Evolutionary conservation across 371 early-diverging fungal genomes (phyloP).

Genomic region (Apophysomyces variabilis): DNA sequence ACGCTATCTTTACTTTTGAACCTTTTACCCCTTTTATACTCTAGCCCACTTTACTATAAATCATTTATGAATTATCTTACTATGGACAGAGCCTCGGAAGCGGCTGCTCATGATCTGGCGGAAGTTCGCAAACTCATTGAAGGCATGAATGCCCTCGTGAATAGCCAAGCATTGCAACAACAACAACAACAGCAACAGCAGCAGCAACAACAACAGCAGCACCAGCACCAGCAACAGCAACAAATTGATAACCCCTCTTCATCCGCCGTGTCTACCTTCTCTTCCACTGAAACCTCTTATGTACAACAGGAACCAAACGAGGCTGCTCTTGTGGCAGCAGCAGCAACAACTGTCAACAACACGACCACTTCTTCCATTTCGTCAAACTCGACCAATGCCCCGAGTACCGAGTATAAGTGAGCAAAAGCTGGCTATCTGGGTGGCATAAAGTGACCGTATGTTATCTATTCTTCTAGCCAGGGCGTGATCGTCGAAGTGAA

Average conservation of each 20-base stretch:
- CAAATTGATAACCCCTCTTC: slow-evolving; percentile 15
- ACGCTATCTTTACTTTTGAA: not conserved
- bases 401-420: slow-evolving; percentile 4
- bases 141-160: slow-evolving; percentile 53
- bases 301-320: slow-evolving; percentile 17
- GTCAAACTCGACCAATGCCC: not conserved
- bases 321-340: slow-evolving; percentile 26
- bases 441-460: not conserved
- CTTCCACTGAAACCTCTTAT: slow-evolving; percentile 9
- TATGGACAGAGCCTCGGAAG: slow-evolving; percentile 55
- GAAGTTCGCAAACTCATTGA: slow-evolving; percentile 57
- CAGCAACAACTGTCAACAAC: slow-evolving; percentile 15
- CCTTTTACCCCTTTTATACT: not conserved
- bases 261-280: slow-evolving; percentile 13
- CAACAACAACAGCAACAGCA: slow-evolving; percentile 30
- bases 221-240: slow-evolving; percentile 12
- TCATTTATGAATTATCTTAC: slow-evolving; percentile 19
- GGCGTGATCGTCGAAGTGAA: slow-evolving; percentile 52
- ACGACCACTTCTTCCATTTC: not conserved
- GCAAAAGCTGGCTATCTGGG: not conserved
- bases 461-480: slow-evolving; percentile 20
- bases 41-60: not conserved
- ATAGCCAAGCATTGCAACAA: slow-evolving; percentile 41
- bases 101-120: slow-evolving; percentile 55
- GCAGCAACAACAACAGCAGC: slow-evolving; percentile 20